These are phyloP conservation scores for Funneliformis caledonium DNA, from an alignment of 371 early-diverging fungal species.

Conservation along the genomic window DNA sequence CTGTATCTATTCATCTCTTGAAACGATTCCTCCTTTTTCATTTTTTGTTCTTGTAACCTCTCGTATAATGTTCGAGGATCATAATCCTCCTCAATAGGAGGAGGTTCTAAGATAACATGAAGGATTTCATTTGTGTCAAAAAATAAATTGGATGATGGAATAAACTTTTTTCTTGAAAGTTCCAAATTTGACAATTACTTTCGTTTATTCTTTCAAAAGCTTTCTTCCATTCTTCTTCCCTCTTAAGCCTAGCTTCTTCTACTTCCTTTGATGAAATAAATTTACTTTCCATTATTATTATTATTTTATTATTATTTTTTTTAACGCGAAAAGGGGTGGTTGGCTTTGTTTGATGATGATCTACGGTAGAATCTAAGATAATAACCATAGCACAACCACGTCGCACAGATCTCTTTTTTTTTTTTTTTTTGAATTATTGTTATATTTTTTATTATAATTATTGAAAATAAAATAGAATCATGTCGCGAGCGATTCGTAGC, in stretches of 20 bases:
- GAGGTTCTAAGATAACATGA: slow-evolving; percentile 42
- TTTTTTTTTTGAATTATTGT: too few relatives aligned
- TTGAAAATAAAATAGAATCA: not conserved
- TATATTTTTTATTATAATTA: too few relatives aligned
- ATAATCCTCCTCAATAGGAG: slow-evolving; percentile 56
- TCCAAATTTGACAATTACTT: slow-evolving; percentile 9
- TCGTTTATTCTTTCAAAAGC: slow-evolving; percentile 25
- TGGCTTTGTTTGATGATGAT: not conserved
- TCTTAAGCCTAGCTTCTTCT: slow-evolving; percentile 31
- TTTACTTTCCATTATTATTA: slow-evolving; percentile 1
- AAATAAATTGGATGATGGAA: not conserved
- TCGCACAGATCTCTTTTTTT: too few relatives aligned
- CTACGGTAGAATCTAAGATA: too few relatives aligned
- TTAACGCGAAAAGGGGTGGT: not conserved
- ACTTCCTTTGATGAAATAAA: slow-evolving; percentile 39
- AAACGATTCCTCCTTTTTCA: slow-evolving; percentile 68
- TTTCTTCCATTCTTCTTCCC: slow-evolving; percentile 39
- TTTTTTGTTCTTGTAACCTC: slow-evolving; percentile 75
- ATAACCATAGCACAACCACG: too few relatives aligned
- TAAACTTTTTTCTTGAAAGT: not conserved
- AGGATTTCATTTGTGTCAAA: not conserved
- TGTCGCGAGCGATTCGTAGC: not conserved
- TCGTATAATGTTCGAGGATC: slow-evolving; percentile 85
- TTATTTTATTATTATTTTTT: not conserved
- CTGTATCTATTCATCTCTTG: slow-evolving; percentile 70